phyloP scores from a whole-genome alignment of 805 yeast species.

The Ogataea henricii region DNA sequence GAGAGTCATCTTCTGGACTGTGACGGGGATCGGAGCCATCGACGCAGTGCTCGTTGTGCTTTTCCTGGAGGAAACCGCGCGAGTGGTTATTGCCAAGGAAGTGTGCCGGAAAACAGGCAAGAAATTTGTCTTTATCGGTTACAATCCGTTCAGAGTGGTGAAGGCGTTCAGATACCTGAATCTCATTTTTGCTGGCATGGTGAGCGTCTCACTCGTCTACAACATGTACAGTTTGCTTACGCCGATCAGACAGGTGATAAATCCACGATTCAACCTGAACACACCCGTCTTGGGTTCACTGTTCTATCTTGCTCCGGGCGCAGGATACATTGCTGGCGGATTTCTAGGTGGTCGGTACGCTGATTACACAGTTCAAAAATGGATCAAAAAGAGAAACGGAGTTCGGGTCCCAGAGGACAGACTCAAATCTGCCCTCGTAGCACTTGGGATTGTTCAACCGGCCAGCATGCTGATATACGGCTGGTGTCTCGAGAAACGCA shows the following conservation, averaged over 20 bases:
- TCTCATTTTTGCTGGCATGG: slow-evolving; percentile 44
- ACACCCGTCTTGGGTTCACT: slow-evolving; percentile 52
- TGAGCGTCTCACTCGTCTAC: slow-evolving; percentile 44
- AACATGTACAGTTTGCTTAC: slow-evolving; percentile 55
- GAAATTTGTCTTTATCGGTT: slow-evolving; percentile 43
- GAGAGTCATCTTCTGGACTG: slow-evolving; percentile 55
- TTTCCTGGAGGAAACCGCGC: slow-evolving; percentile 49
- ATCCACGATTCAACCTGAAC: slow-evolving; percentile 52
- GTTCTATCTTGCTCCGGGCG: slow-evolving; percentile 58
- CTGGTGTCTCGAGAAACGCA: slow-evolving; percentile 49
- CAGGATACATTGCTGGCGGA: slow-evolving; percentile 54
- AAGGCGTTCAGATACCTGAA: slow-evolving; percentile 44
- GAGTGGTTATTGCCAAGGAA: slow-evolving; percentile 33
- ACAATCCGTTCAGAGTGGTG: slow-evolving; percentile 50
- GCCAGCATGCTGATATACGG: slow-evolving; percentile 51
- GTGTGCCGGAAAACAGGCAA: slow-evolving; percentile 33
- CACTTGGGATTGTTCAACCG: slow-evolving; percentile 49
- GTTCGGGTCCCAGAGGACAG: slow-evolving; percentile 55
- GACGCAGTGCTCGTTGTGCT: slow-evolving; percentile 37
- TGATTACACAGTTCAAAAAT: slow-evolving; percentile 47
- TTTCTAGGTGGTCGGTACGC: slow-evolving; percentile 55
- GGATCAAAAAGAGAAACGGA: slow-evolving; percentile 43
- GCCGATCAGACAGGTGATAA: slow-evolving; percentile 56
- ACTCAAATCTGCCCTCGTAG: slow-evolving; percentile 41
- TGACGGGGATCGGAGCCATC: slow-evolving; percentile 46